Conservation (phyloP, 2,329 filamentous ascomycete species). For the Talaromyces amestolkiae region DNA sequence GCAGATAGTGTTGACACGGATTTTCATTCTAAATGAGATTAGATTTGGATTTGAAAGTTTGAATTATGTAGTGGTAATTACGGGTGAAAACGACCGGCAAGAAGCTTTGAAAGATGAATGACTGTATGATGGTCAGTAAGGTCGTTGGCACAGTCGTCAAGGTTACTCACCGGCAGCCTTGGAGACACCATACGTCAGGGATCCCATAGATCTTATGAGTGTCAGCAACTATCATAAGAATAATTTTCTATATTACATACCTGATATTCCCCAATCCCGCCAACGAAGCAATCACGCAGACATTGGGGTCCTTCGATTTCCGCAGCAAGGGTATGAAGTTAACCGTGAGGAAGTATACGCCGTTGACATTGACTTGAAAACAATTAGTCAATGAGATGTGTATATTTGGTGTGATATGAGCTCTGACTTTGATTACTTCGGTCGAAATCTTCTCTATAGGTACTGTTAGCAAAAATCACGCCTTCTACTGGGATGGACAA, state of each 20-base stretch:
- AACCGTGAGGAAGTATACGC: constrained; percentile 30
- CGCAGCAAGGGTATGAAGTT: constrained; percentile 29
- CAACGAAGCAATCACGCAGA: constrained; percentile 28
- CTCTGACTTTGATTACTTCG: constrained; percentile 15
- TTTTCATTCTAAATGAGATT: constrained; percentile 18
- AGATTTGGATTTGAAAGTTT: background rate
- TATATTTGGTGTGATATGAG: background rate
- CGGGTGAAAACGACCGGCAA: constrained; percentile 21
- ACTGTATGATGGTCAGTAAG: constrained; percentile 18
- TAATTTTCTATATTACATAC: constrained; percentile 6
- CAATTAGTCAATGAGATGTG: background rate
- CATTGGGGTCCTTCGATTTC: constrained; percentile 27
- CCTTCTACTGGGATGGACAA: background rate
- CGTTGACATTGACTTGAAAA: constrained; percentile 27
- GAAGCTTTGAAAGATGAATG: constrained; percentile 22
- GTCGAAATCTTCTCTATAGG: constrained; percentile 13
- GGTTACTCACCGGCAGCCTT: constrained; percentile 24
- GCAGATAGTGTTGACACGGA: constrained; percentile 26
- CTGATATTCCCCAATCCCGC: constrained; percentile 27
- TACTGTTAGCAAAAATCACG: background rate
- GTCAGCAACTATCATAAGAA: background rate
- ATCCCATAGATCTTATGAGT: constrained; percentile 22
- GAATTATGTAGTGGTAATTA: background rate
- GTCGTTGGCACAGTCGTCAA: background rate
- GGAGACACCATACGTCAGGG: constrained; percentile 27